Evolutionary conservation across 805 yeast species (phyloP), one percentile per base, ranked within the genome.

Genomic region (Yarrowia porcina): DNA sequence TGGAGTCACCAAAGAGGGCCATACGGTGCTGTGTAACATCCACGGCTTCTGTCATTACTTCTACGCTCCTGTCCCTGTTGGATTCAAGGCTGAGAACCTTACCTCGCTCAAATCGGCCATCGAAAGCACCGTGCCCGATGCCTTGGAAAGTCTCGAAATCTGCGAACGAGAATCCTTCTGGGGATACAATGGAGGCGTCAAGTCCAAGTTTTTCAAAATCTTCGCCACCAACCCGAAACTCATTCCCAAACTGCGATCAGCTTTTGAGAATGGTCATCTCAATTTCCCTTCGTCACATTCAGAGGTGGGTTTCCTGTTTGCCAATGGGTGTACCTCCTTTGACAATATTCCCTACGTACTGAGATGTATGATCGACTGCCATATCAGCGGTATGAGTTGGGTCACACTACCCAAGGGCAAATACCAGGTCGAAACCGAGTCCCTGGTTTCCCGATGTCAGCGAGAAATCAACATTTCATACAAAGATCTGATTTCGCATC

Each of bases 381-480:
- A 87, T 56, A 90, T 93, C 65, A 88, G 93, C 3, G 81, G 99
- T 39, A 94, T 94, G 99, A 88, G 96, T 25, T 94, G 99, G 99
- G 80, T 96, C 27, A 88, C 97, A 0, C 79, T 93, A 25, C 97
- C 98, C 0, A 82, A 79, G 63, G 84, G 85, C 0, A 87, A 82
- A 67, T 96, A 92, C 73, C 69, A 71, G 1, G 54, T 85, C 66
- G 73, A 77, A 3, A 68, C 73, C 12, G 5, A 49, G 1, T 38
- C 67, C 8, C 78, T 75, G 65, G 80, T 86, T 9, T 89, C 97
- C 0, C 83, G 87, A 0, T 89, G 97, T 72, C 99, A 94, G 74
- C 74, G 92, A 27, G 99, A 94, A 76, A 85, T 92, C 36, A 73
- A 78, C 5, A 82, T 94, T 13, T 80, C 87, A 70, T 91, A 84